Base-by-base conservation (phyloP, 768 basidiomycete genomes). In the Lactarius indigo region DNA sequence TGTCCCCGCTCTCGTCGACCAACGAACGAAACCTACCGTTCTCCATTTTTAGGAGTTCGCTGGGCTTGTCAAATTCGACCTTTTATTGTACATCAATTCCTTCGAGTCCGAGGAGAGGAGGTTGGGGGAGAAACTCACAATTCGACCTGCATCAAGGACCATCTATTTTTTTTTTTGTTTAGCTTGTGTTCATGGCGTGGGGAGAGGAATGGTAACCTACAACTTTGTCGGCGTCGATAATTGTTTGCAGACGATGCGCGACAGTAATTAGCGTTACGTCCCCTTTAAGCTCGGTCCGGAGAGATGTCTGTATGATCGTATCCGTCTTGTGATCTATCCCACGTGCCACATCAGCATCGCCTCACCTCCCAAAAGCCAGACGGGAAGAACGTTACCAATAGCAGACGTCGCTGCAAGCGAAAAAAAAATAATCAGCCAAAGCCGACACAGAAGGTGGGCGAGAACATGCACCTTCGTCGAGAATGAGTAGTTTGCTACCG, bases 151-250 rank as follows among this genome's bases (percentile, higher is more conserved):
- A 59, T 81, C 81, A 5, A 81, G 77, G 10, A 81, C 78, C 77
- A 81, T 79, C 81, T 80, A 13, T 17, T 6, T 41, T 13, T 1
- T 37, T 37, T 37, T 41, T 15, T 17, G 5, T 41, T 17, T 0
- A 41, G 39, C 39, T 15, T 41, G 39, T 17, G 39, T 41, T 13
- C 12, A 12, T 9, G 37, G 37, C 1, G 59, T 55, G 20, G 18
- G 7, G 33, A 10, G 18, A n/a, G 13, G 12, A 10, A 59, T 17
- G 52, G 13, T 28, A 10, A 69, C 73, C 62, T 66, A 87, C 78
- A 57, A 87, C 83, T 69, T 84, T 83, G 72, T 88, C 85, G 5
- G 85, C 83, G 61, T 86, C 85, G 78, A 85, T 85, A 65, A 87
- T 83, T 6, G 83, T 87, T 64, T 81, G 79, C 8, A 85, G 71